Percentiles rank a stretch among this genome's conserved stretches.
phyloP scores from a whole-genome alignment of 768 basidiomycete genomes.

The Clitopilus passeckerianus region DNA sequence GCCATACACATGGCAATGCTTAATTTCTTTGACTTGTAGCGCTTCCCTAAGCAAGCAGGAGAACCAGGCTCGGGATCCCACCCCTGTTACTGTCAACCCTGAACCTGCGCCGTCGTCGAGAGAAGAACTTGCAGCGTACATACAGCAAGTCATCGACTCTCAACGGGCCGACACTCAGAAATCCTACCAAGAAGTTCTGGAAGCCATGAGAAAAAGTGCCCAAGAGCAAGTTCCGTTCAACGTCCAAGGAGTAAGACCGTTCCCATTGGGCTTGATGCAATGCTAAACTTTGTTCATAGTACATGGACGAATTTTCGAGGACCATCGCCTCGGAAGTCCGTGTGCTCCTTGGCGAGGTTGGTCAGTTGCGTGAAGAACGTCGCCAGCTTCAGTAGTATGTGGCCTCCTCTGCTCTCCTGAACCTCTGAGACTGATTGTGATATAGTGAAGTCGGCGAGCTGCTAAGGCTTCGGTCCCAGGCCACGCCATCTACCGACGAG shows the following conservation, averaged over 20 bases:
- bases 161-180: background rate
- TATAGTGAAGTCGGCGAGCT: slow-evolving; percentile 43
- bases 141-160: background rate
- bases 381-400: slow-evolving; percentile 74
- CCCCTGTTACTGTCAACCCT: background rate
- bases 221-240: slow-evolving; percentile 79
- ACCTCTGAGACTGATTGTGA: background rate
- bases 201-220: slow-evolving; percentile 65
- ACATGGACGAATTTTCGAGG: slow-evolving; percentile 85
- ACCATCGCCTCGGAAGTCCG: slow-evolving; percentile 79
- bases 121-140: background rate
- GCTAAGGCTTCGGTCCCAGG: background rate
- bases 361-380: slow-evolving; percentile 75
- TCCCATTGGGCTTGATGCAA: background rate
- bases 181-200: slow-evolving; percentile 52
- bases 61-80: background rate
- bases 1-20: slow-evolving; percentile 22
- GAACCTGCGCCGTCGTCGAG: background rate
- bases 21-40: slow-evolving; percentile 19
- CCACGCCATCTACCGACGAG: no score
- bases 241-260: slow-evolving; percentile 61
- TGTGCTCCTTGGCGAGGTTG: slow-evolving; percentile 78
- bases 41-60: background rate
- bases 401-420: background rate
- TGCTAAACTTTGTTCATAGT: slow-evolving; percentile 31